Evolutionary conservation across 768 basidiomycete species (phyloP).

Genomic region (Calvatia gigantea): DNA sequence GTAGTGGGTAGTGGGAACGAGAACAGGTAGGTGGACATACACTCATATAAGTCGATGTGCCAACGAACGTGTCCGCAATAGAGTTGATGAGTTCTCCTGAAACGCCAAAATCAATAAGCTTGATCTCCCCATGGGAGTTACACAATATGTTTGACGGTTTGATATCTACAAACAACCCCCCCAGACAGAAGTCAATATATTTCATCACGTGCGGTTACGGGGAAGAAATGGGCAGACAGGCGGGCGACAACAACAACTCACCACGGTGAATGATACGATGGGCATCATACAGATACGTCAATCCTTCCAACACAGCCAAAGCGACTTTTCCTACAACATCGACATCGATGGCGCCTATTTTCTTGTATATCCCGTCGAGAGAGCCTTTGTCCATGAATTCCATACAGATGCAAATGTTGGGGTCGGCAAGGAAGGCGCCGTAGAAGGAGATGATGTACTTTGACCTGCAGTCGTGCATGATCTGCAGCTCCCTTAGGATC

Average conservation of each 20-base stretch:
- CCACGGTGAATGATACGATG: constrained; percentile 99
- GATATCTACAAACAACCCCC: constrained; percentile 74
- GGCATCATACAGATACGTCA: constrained; percentile 96
- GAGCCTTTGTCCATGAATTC: constrained; percentile 95
- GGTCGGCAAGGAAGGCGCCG: constrained; percentile 94
- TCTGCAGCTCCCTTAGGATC: constrained; percentile 95
- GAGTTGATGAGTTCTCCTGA: constrained; percentile 99
- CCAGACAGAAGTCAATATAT: constrained; percentile 23
- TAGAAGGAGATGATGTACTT: constrained; percentile 95
- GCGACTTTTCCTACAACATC: constrained; percentile 92
- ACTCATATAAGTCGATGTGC: constrained; percentile 99
- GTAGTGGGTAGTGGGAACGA: constrained; percentile 11
- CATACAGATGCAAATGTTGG: constrained; percentile 99
- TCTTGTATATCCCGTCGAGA: constrained; percentile 94
- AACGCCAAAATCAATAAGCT: constrained; percentile 99
- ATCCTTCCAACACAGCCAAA: constrained; percentile 89
- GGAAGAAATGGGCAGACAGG: too few relatives aligned
- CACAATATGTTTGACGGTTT: constrained; percentile 97
- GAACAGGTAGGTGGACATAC: constrained; percentile 51
- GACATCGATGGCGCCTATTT: constrained; percentile 90
- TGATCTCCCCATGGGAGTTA: constrained; percentile 94
- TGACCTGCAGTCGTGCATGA: constrained; percentile 97
- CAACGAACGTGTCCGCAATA: constrained; percentile 98
- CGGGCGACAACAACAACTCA: constrained; percentile 37
- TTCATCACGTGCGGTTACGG: neutral